Percentiles rank a stretch among this genome's conserved stretches.
phyloP scores from a whole-genome alignment of 208 protist species.

The Wallacemonas sp. region DNA sequence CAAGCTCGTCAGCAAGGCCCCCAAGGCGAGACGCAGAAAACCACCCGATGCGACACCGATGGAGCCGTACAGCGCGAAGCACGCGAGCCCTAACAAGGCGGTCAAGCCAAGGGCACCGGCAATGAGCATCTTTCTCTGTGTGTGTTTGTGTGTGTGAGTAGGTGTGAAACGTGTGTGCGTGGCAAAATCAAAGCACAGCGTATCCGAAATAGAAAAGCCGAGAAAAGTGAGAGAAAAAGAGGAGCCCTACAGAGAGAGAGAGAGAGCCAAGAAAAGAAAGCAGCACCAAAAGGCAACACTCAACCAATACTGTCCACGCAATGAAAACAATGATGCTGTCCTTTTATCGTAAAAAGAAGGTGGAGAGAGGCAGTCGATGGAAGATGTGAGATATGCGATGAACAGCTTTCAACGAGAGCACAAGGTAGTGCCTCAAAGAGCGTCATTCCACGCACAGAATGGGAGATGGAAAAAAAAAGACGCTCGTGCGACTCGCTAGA shows the following conservation, averaged over 20 bases:
- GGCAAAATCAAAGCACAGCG: background rate
- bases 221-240: constrained; percentile 2
- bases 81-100: constrained; percentile 21
- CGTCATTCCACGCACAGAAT: too few relatives aligned
- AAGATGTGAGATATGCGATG: too few relatives aligned
- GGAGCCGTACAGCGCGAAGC: constrained; percentile 34
- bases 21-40: constrained; percentile 41
- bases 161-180: background rate
- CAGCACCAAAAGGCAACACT: background rate
- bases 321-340: too few relatives aligned
- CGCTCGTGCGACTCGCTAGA: too few relatives aligned
- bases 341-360: too few relatives aligned
- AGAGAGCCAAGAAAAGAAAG: background rate
- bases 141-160: too few relatives aligned
- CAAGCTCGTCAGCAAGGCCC: constrained; percentile 43
- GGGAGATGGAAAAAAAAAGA: too few relatives aligned
- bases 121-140: too few relatives aligned
- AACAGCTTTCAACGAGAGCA: too few relatives aligned
- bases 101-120: constrained; percentile 19
- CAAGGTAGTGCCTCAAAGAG: too few relatives aligned
- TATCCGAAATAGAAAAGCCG: constrained; percentile 1
- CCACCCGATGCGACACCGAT: constrained; percentile 38
- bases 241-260: background rate
- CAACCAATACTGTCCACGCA: background rate
- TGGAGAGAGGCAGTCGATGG: too few relatives aligned